Evolutionary conservation across 1,139 yeast species (phyloP).

Genomic region (Diutina pseudorugosa): DNA sequence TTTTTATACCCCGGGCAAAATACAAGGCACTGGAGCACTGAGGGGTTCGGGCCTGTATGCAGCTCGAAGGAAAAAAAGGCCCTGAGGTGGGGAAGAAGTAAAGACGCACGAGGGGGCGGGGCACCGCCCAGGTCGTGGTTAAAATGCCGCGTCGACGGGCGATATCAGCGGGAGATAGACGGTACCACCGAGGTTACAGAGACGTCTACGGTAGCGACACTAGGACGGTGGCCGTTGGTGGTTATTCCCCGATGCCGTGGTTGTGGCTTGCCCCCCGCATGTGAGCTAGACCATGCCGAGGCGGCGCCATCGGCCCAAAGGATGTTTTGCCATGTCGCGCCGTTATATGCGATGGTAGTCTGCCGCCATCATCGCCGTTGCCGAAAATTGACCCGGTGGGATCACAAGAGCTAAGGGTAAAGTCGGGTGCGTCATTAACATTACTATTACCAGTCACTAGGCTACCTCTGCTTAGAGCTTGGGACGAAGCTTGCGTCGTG

Average conservation of each 20-base stretch:
- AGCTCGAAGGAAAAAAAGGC: background rate
- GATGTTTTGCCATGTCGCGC: background rate
- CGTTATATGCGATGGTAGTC: background rate
- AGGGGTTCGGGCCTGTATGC: conserved; percentile 1
- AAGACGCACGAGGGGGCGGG: background rate
- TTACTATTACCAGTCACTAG: background rate
- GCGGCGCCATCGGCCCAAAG: background rate
- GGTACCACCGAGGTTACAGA: too few relatives aligned
- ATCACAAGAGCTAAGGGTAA: background rate
- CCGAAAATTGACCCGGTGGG: background rate
- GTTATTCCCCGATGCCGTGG: background rate
- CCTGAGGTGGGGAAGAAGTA: conserved; percentile 1
- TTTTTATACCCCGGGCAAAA: background rate
- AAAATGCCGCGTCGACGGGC: background rate
- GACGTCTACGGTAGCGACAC: too few relatives aligned
- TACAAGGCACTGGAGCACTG: background rate
- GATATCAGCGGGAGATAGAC: background rate
- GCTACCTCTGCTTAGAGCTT: background rate
- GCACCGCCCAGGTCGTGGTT: background rate
- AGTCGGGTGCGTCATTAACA: background rate
- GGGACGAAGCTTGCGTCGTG: background rate
- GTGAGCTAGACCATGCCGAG: background rate
- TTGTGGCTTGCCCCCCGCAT: background rate
- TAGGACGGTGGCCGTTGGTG: too few relatives aligned
- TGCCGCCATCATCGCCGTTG: background rate